Base-by-base conservation (phyloP, 2,329 filamentous ascomycete species). In the Penicillium sp. region DNA sequence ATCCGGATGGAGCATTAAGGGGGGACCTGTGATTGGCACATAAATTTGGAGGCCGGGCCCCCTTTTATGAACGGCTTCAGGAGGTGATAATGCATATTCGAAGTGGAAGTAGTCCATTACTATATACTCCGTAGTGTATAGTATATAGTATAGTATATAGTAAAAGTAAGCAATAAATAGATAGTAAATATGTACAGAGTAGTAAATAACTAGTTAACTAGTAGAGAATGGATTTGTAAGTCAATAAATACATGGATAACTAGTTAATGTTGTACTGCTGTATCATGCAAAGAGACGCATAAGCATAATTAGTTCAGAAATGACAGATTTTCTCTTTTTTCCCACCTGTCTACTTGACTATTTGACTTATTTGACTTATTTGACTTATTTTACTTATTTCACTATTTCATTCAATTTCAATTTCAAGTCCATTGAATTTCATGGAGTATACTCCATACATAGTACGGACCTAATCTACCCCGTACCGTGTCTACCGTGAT, bases 391-490 rank as follows among this genome's bases (percentile, higher is more conserved):
- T 17, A 6, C 15, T 25, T n/a, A 10, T 15, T 27, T 38, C 6
- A 17, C 9, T 12, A 44, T 27, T 33, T 7, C 2, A 29, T 21
- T 31, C n/a, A n/a, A 31, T 42, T 33, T 15, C 25, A 43, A 43
- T n/a, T 36, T 25, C 31, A 31, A 31, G 12, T 31, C 13, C 31
- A n/a, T 36, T 39, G 21, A 17, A 27, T 25, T 45, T 45, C 25
- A 31, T 44, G 42, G 17, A 19, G 36, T 42, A 15, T 33, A 27
- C 25, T 4, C 5, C 7, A 5, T 27, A 33, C 31, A 33, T 33
- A 33, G 31, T 33, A 33, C 49, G 49, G 39, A 25, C 55, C 61
- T 63, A 64, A 65, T 61, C 66, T 70, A 70, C 75, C 45, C 55
- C 61, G 63, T 63, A 64, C 55, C 61, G 63, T 63, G 64, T 61